Base-by-base conservation (phyloP, 768 basidiomycete species). In the Collybiopsis luxurians region DNA sequence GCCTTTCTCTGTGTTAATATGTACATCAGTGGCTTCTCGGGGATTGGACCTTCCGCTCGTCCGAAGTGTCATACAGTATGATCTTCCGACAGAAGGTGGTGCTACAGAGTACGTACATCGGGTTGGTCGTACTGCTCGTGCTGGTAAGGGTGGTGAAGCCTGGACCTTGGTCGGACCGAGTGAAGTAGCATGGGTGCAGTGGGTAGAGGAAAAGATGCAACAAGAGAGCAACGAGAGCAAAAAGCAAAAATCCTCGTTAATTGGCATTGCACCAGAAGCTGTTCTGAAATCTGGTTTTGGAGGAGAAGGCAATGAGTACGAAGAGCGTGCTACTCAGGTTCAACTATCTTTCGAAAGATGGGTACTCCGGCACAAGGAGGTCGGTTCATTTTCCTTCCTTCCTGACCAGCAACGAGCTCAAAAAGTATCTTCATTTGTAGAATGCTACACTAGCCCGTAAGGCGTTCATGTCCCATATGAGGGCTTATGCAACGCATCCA, bases 21-120 rank as follows among this genome's bases (percentile, higher is more conserved):
- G 95, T 69, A 99, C 97, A 1, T 96, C 94, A 9, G 95, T 99
- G 51, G 97, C 97, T 2, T 95, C 97, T n/a, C 92, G 97, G 67
- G 97, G 97, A 67, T 82, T 99, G 24, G 96, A 98, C 73, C 77
- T 99, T 26, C 95, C 95, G 4, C 80, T 91, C n/a, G 95, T 98
- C 6, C 87, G 89, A 34, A 91, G 92, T 2, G 95, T 99, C 59
- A 75, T 98, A 30, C 97, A 99, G 67, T 97, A 97, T 66, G 97
- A 99, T 68, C 82, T 98, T 21, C 96, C 97, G 0, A 98, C 97
- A 0, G 97, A 99, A 75, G 92, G 95, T 17, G 96, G 97, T 10
- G 87, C 87, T 26, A 97, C 89, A 11, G 97, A 99, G 68, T 98
- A 99, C 64, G 86, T 99, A 10, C 97, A 99, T 74, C 84, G 97